These are phyloP conservation scores for Phaseolus coccineus DNA, from an alignment of 331 rosid species.

Conservation along the genomic window DNA sequence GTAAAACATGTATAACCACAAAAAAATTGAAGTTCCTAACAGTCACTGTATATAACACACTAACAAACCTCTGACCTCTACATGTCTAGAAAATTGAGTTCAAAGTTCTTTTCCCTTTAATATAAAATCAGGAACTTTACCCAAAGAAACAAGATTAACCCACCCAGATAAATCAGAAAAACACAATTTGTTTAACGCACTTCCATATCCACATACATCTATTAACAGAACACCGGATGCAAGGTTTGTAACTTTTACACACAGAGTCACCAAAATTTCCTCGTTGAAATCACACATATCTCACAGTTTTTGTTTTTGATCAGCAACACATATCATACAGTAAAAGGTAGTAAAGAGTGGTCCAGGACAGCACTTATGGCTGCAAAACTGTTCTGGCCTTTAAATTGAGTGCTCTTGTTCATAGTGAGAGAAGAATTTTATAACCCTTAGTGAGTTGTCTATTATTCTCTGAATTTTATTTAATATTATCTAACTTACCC, in stretches of 20 bases:
- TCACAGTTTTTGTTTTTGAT: no score
- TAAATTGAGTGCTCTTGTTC: no score
- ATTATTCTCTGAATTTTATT: no score
- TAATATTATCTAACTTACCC: no score
- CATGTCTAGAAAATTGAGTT: conserved; percentile 4
- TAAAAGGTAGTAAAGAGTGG: neutral
- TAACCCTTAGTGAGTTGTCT: no score
- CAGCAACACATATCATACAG: neutral
- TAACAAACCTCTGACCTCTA: neutral
- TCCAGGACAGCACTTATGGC: neutral
- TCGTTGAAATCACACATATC: neutral
- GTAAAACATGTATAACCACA: conserved; percentile 8
- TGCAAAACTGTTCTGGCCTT: neutral
- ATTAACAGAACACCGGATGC: neutral
- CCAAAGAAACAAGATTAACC: neutral
- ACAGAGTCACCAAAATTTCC: conserved; percentile 6
- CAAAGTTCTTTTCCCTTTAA: conserved; percentile 9
- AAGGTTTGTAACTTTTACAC: neutral
- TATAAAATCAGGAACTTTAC: neutral
- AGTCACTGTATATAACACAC: neutral
- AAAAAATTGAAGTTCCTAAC: neutral
- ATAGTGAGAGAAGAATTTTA: no score
- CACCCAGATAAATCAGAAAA: conserved; percentile 17
- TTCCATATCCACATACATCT: neutral
- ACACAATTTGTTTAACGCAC: neutral